Evolutionary conservation across 2,329 filamentous ascomycete species (phyloP).

Genomic region (Nothophoma quercina): DNA sequence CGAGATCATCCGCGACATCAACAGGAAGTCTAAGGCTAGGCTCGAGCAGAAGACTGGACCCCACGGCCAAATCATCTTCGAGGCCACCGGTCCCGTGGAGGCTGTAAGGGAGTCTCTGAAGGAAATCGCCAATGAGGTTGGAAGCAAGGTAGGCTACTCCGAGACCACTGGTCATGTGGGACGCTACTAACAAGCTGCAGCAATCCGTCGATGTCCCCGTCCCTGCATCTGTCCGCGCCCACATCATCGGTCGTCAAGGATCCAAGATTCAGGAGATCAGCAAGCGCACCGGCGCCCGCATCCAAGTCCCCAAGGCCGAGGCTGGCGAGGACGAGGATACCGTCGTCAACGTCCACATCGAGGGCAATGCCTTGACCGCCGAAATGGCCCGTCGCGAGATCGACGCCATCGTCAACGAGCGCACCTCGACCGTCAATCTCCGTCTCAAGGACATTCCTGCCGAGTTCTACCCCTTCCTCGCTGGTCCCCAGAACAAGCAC

Average conservation of each 20-base stretch:
- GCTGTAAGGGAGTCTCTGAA: conserved; percentile 87
- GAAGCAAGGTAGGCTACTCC: conserved; percentile 71
- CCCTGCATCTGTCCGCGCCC: conserved; percentile 80
- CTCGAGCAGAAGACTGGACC: conserved; percentile 79
- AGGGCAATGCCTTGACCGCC: conserved; percentile 89
- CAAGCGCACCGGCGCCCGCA: conserved; percentile 86
- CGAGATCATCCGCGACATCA: conserved; percentile 90
- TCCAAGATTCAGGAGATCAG: conserved; percentile 89
- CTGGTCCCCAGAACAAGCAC: conserved; percentile 75
- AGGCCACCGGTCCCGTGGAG: conserved; percentile 83
- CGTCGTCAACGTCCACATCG: conserved; percentile 84
- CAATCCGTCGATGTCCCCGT: conserved; percentile 78
- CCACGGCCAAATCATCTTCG: conserved; percentile 78
- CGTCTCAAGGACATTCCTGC: conserved; percentile 85
- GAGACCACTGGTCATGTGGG: not conserved
- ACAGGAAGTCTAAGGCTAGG: conserved; percentile 86
- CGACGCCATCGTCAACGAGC: conserved; percentile 85
- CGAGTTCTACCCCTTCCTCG: conserved; percentile 95
- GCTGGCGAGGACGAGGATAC: conserved; percentile 80
- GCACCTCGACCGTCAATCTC: conserved; percentile 80
- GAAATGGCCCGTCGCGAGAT: conserved; percentile 85
- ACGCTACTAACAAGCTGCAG: conserved; percentile 47
- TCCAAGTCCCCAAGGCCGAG: conserved; percentile 86
- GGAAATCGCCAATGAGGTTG: conserved; percentile 87
- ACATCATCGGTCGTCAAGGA: conserved; percentile 93